Base-by-base conservation (phyloP, 2,329 filamentous ascomycete species). In the Boeremia exigua region DNA sequence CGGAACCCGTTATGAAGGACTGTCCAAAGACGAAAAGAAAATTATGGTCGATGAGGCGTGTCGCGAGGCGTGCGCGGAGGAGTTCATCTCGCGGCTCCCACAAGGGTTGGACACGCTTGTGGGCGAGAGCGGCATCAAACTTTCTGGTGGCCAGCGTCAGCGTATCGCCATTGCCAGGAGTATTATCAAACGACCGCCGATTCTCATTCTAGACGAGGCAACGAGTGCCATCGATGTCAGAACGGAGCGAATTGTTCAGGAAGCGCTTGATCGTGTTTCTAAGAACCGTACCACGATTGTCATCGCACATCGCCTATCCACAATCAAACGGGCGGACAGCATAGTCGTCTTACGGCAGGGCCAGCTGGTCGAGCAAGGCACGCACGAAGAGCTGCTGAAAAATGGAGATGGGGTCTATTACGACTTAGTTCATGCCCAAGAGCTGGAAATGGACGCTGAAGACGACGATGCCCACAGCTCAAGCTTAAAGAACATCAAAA, bases 81-180 rank as follows among this genome's bases (percentile, higher is more conserved):
- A 77, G 40, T 77, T 76, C 54, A 75, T 77, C 33, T 53, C 60
- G 7, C 68, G 63, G 44, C 57, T 77, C 11, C 75, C 74, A 4
- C 43, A 90, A 78, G 85, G 86, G 1, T 93, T 93, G 67, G 82
- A 88, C 5, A 92, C 91, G 0, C 75, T 84, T 8, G 90, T 95
- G 1, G 91, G 91, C 1, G 90, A 94, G 68, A 84, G 84, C 27
- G 91, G 91, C 5, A 88, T 89, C 44, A 91, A 90, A 69, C 78
- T 96, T 1, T 92, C 88, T 10, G 89, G 91, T 14, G 92, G 92
- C 0, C 91, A 96, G 71, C 85, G 90, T n/a, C 91, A 96, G 71
- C 85, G 92, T 5, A 82, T 96, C 23, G 88, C 90, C 2, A 91
- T 92, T 58, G 89, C 89, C 0, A 81, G 89, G 6, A 87, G 87